Evolutionary conservation across 768 basidiomycete genomes (phyloP), one percentile per base, ranked within the genome.

Genomic region (Peribolospora kevripleyi): DNA sequence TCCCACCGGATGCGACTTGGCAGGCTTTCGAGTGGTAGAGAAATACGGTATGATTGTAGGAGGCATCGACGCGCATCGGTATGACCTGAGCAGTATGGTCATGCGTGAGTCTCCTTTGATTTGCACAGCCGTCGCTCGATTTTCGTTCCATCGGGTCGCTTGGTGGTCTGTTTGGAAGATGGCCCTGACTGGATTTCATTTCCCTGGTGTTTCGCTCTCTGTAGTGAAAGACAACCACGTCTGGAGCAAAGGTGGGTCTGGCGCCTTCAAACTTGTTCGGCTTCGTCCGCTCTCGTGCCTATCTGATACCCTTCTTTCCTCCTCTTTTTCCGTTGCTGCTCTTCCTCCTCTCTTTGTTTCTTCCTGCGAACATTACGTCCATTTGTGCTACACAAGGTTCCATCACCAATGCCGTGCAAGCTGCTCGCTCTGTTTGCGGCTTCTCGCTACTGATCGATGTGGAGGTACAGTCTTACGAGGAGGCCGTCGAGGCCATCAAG

Each of bases 11-110:
- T 25, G 43, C 4, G 8, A 13, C 40, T 52, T 9, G 14, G 38
- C 53, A 82, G 82, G 91, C 3, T 98, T 98, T 71, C 74, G 93
- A 50, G 72, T 95, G 40, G 90, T 97, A 5, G 93, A 98, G 68
- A 98, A 98, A 68, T 95, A 98, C 65, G 93, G 81, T 3, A 97
- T 98, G 93, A 69, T 97, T 48, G 85, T 97, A 10, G 93, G 93
- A 13, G 93, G 93, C 5, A 82, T 95, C 62, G 91, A 98, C 65
- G 71, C 84, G 7, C 93, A 98, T 70, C 77, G 93, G 36, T 81
- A 93, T 61, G 90, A 97, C 67, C 74, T 97, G n/a, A 88, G 84
- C 39, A 84, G 83, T 65, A 97, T 98, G 93, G 90, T 98, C 64
- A 98, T 98, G 93, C 77, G 25, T 25, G 25, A 25, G 25, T 25